Evolutionary conservation across 1,284 basidiomycete genomes (phyloP).

Genomic region (Gomphus sp.): DNA sequence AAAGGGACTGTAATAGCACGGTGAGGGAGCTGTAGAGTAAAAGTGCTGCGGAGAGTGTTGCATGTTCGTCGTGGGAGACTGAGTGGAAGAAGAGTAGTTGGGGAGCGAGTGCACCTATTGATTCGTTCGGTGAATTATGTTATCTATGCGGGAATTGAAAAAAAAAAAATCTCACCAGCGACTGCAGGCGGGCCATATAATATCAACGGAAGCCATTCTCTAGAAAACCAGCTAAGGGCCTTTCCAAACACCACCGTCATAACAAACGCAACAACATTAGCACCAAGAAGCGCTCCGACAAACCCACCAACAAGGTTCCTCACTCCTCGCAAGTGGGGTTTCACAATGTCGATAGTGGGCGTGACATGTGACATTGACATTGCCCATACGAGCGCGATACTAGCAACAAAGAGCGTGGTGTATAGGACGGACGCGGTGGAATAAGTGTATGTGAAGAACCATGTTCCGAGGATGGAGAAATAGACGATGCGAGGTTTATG

Average conservation of each 20-base stretch:
- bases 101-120: constrained; percentile 14
- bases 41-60: constrained; percentile 52
- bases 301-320: constrained; percentile 39
- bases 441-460: constrained; percentile 67
- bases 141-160: not conserved
- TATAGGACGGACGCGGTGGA: constrained; percentile 67
- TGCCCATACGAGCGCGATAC: constrained; percentile 34
- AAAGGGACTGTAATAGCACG: constrained; percentile 45
- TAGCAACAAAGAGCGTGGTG: constrained; percentile 36
- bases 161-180: constrained; percentile 33
- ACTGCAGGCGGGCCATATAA: constrained; percentile 74
- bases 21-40: constrained; percentile 49
- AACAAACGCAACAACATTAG: constrained; percentile 67
- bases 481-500: constrained; percentile 61
- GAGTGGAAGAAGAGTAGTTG: constrained; percentile 19
- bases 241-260: constrained; percentile 61
- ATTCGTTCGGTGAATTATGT: not conserved
- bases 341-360: constrained; percentile 26
- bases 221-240: constrained; percentile 72
- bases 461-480: constrained; percentile 60
- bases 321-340: constrained; percentile 30
- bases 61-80: constrained; percentile 46
- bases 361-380: constrained; percentile 22
- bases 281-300: constrained; percentile 48
- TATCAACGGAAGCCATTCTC: constrained; percentile 60